Conservation (phyloP, 2,329 filamentous ascomycete species). For the Pezicula neosporulosa region DNA sequence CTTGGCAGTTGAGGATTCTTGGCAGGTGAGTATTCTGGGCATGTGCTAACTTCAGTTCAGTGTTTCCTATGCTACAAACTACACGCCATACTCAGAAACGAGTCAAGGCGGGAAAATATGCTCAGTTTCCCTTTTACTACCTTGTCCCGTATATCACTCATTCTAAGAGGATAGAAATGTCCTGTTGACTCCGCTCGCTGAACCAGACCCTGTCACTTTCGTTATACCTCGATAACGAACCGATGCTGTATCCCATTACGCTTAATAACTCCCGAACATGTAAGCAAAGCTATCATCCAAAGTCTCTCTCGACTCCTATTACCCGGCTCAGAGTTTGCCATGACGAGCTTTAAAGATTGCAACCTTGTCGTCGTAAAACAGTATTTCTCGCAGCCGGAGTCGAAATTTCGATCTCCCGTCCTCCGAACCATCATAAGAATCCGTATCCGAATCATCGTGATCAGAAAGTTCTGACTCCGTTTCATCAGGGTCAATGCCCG, state of each 20-base stretch:
- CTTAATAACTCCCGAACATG: neutral
- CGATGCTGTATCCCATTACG: neutral
- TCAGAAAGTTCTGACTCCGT: constrained; percentile 32
- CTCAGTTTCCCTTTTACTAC: no score
- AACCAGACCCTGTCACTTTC: neutral
- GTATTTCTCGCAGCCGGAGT: constrained; percentile 70
- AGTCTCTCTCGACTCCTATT: neutral
- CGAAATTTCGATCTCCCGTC: constrained; percentile 36
- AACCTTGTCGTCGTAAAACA: constrained; percentile 83
- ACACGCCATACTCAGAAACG: no score
- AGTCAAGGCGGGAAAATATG: no score
- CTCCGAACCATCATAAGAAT: constrained; percentile 46
- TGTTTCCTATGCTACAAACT: no score
- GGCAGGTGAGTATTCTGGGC: no score
- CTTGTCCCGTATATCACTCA: no score
- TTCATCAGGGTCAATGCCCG: constrained; percentile 30
- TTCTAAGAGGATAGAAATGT: neutral
- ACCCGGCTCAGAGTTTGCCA: constrained; percentile 37
- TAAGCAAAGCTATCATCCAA: neutral
- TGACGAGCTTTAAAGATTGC: constrained; percentile 76
- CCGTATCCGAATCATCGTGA: constrained; percentile 45
- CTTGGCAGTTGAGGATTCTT: no score
- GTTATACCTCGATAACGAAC: neutral
- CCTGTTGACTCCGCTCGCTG: neutral
- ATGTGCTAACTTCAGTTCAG: no score